These are phyloP conservation scores for Nannochloris sp. DNA, from an alignment of 139 green algal species.

Conservation along the genomic window DNA sequence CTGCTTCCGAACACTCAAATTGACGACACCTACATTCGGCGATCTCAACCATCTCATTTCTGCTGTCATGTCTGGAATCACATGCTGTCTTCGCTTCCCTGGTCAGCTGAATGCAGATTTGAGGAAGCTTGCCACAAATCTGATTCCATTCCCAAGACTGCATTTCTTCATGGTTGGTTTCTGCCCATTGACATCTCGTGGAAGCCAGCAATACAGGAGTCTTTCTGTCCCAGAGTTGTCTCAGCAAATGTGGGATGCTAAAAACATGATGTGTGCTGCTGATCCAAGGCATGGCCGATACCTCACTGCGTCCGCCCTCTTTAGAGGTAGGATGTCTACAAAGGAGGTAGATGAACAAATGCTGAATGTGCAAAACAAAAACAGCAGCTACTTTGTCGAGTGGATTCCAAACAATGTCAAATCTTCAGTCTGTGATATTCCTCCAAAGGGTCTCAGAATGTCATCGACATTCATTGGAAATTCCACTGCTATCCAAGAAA, in stretches of 20 bases:
- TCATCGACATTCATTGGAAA: constrained; percentile 94
- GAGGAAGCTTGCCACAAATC: constrained; percentile 97
- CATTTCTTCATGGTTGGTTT: constrained; percentile 99
- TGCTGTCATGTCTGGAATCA: constrained; percentile 98
- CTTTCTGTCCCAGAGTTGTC: constrained; percentile 98
- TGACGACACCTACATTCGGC: constrained; percentile 95
- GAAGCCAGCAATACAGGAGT: constrained; percentile 92
- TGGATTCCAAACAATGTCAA: constrained; percentile 99
- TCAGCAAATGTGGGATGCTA: constrained; percentile 99
- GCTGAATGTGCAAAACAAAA: constrained; percentile 99
- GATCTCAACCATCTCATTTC: constrained; percentile 99
- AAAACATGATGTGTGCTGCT: constrained; percentile 99
- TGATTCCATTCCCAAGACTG: constrained; percentile 97
- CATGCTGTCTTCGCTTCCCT: constrained; percentile 98
- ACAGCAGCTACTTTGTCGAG: constrained; percentile 97
- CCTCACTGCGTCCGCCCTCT: constrained; percentile 92
- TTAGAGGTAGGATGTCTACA: constrained; percentile 94
- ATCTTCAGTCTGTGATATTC: constrained; percentile 90
- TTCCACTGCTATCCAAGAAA: constrained; percentile 89
- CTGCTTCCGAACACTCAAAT: constrained; percentile 99
- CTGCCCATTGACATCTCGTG: constrained; percentile 88
- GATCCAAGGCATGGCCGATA: constrained; percentile 96
- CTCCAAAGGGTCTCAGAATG: constrained; percentile 96
- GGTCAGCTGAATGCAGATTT: constrained; percentile 98
- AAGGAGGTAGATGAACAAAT: constrained; percentile 99